phyloP scores from a whole-genome alignment of 2,329 filamentous ascomycete genomes.

The Fusarium transvaalense region DNA sequence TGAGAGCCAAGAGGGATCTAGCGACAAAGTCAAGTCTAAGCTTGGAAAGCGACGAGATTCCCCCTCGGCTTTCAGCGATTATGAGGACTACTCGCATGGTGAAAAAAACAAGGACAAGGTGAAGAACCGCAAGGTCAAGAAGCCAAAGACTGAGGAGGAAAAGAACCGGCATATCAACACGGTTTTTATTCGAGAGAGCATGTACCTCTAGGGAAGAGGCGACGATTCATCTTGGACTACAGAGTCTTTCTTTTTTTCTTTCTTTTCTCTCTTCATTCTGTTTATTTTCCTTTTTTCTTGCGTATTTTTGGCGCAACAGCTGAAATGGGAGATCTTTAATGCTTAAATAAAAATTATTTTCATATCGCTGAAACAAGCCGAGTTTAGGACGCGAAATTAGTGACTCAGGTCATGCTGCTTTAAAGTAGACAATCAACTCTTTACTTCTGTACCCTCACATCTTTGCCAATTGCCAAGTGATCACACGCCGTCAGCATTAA shows the following conservation, averaged over 20 bases:
- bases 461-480: too few species aligned
- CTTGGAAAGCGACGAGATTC: neutral
- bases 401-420: neutral
- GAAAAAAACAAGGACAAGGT: fast-evolving
- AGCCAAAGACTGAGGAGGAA: constrained; percentile 5
- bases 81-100: fast-evolving
- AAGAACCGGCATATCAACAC: constrained; percentile 23
- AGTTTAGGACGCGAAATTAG: neutral
- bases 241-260: neutral
- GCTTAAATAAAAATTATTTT: too few species aligned
- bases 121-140: neutral
- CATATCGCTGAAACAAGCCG: too few species aligned
- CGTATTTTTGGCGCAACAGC: neutral
- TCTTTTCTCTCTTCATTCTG: too few species aligned
- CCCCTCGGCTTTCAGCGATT: too few species aligned
- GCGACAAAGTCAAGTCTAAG: too few species aligned
- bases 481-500: neutral
- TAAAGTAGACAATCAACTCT: neutral
- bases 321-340: neutral
- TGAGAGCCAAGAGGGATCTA: fast-evolving
- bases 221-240: neutral
- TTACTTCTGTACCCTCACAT: too few species aligned
- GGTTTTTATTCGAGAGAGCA: constrained; percentile 1
- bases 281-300: neutral
- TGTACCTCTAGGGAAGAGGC: neutral